Evolutionary conservation across 352 stramenopile genomes (phyloP), one percentile per base, ranked within the genome.

Genomic region (Globisporangium lucens): DNA sequence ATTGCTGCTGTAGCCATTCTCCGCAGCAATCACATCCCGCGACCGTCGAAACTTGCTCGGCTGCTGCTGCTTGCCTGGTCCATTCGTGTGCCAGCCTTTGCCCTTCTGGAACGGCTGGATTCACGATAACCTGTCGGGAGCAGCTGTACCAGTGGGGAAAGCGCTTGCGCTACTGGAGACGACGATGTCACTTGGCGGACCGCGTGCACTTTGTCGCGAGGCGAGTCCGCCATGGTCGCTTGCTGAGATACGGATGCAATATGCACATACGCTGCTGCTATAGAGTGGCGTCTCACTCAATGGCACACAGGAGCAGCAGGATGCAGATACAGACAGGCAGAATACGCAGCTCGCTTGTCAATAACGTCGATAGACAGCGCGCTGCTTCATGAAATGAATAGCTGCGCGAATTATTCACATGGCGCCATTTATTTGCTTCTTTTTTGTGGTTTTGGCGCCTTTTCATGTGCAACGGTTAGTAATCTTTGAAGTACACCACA

Each of bases 101-200:
- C 81, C 83, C 30, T 82, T 85, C 35, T 88, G 81, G 70, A 91
- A 82, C 9, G 78, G 83, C 53, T 89, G 80, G n/a, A 91, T 79
- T 89, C 80, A 47, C 82, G 80, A 62, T 90, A 90, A 0, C 83
- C 83, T 2, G 77, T 89, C 2, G 83, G 82, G 41, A 89, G 61
- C 1, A 89, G 65, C 33, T 83, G 77, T 30, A 87, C 77, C 46
- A 90, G 76, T n/a, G 83, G 83, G 1, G 83, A 91, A 7, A 89
- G 63, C 33, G 57, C 62, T n/a, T 62, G 64, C 24, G 33, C 24
- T 29, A 41, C 15, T 22, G 58, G 29, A 33, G 64, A 41, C 8
- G 64, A 47, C 24, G 46, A 57, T 30, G 49, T 8, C 49, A 51
- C 51, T 13, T 59, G 62, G 24, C 69, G 69, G 35, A 77, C n/a